A percentile compares a stretch with the other conserved stretches of the same genome.
Conservation (phyloP, 106 monocot species). For the Apostasia shenzhenica region DNA sequence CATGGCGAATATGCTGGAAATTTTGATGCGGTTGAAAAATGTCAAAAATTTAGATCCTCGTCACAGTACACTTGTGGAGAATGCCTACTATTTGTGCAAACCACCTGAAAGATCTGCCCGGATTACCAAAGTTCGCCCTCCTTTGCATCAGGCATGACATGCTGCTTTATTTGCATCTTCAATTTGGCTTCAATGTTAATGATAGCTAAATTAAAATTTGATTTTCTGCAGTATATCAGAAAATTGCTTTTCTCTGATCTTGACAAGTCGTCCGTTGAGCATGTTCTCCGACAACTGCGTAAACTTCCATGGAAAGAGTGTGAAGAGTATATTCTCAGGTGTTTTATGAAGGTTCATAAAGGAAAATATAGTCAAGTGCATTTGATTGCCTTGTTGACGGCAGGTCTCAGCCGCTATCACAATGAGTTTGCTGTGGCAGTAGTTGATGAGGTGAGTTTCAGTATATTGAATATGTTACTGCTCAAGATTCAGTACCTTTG, state of each 20-base stretch:
- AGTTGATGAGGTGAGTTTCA: slow-evolving; percentile 81
- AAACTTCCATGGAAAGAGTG: slow-evolving; percentile 97
- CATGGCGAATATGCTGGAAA: slow-evolving; percentile 96
- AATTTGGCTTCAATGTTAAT: slow-evolving; percentile 4
- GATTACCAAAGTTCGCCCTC: slow-evolving; percentile 81
- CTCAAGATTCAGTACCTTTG: background rate
- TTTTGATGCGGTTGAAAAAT: slow-evolving; percentile 95
- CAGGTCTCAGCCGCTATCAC: slow-evolving; percentile 83
- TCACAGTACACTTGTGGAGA: slow-evolving; percentile 96
- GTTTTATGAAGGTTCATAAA: slow-evolving; percentile 95
- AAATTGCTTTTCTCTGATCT: slow-evolving; percentile 94
- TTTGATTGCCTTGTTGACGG: slow-evolving; percentile 81
- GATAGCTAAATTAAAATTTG: background rate
- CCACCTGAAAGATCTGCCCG: slow-evolving; percentile 94
- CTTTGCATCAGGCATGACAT: slow-evolving; percentile 67
- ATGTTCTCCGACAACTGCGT: slow-evolving; percentile 85
- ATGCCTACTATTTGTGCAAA: slow-evolving; percentile 97
- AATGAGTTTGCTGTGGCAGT: slow-evolving; percentile 90
- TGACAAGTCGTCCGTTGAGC: slow-evolving; percentile 81
- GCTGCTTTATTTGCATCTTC: background rate
- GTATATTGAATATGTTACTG: background rate
- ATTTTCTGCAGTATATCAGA: slow-evolving; percentile 76
- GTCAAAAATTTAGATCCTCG: slow-evolving; percentile 98
- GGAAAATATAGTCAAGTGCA: slow-evolving; percentile 95
- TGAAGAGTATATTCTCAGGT: slow-evolving; percentile 72